phyloP scores from a whole-genome alignment of 202 grass and related monocot genomes.

The Setaria italica region DNA sequence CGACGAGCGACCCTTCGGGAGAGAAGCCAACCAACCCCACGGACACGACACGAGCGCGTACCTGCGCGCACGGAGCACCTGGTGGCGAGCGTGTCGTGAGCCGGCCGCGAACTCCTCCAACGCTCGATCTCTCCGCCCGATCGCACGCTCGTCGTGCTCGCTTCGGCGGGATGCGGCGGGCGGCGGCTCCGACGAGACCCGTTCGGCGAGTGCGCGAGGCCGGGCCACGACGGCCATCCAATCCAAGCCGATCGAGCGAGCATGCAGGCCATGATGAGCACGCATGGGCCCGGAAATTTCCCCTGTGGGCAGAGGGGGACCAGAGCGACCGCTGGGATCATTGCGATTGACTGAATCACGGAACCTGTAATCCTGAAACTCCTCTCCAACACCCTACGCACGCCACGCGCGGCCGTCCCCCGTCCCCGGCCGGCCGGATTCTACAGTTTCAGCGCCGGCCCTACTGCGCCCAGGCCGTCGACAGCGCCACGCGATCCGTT shows the following conservation, averaged over 20 bases:
- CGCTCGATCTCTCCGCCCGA: too few species aligned
- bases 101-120: not conserved
- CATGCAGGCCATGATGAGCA: conserved; percentile 1
- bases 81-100: not conserved
- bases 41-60: not conserved
- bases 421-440: not conserved
- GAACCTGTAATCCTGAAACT: not conserved
- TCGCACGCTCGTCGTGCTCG: too few species aligned
- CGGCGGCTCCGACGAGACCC: not conserved
- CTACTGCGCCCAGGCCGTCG: not conserved
- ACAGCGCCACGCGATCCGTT: conserved; percentile 53
- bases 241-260: not conserved
- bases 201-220: not conserved
- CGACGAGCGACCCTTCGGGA: not conserved
- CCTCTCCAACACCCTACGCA: not conserved
- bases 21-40: not conserved
- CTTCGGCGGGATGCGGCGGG: too few species aligned
- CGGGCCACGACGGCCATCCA: too few species aligned
- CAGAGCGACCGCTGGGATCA: conserved; percentile 15
- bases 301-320: not conserved
- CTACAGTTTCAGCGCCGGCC: conserved; percentile 39
- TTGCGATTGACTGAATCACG: conserved; percentile 50
- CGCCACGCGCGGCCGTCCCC: too few species aligned
- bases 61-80: not conserved
- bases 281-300: not conserved